phyloP scores from a whole-genome alignment of 2,329 filamentous ascomycete species.

The Hypoxylon sp. region DNA sequence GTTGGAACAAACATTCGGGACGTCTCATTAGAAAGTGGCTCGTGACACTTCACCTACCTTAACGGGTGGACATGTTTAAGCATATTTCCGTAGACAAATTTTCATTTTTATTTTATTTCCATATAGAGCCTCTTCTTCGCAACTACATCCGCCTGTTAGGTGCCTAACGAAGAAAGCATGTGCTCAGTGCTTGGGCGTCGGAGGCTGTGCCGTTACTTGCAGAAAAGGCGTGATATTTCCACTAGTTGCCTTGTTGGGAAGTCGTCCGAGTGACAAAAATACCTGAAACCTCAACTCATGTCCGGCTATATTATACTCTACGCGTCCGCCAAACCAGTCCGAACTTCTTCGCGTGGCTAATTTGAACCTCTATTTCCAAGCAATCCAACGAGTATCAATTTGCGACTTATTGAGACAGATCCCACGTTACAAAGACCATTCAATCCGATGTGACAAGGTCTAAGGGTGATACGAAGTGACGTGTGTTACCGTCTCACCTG shows the following conservation, averaged over 20 bases:
- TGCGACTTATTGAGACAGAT: constrained; percentile 30
- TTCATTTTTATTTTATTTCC: not conserved
- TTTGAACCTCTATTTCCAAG: constrained; percentile 12
- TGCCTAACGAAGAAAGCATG: constrained; percentile 5
- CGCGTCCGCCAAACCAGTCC: constrained; percentile 2
- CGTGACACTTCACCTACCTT: constrained; percentile 7
- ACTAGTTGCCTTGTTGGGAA: constrained; percentile 37
- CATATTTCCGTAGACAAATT: not conserved
- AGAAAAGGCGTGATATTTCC: constrained; percentile 10
- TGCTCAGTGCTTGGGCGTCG: not conserved
- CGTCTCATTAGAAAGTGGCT: constrained; percentile 2
- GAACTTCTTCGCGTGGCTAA: constrained; percentile 12
- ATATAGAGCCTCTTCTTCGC: not conserved
- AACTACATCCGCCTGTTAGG: not conserved
- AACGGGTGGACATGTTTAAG: not conserved
- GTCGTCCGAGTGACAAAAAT: constrained; percentile 28
- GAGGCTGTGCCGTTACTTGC: constrained; percentile 8
- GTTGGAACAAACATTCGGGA: not conserved
- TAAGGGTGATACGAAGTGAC: constrained; percentile 13
- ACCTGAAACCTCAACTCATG: constrained; percentile 34
- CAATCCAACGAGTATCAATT: not conserved
- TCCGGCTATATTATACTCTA: constrained; percentile 28
- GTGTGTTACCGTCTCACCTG: constrained; percentile 24
- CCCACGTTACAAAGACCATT: constrained; percentile 28
- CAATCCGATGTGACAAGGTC: constrained; percentile 6